Evolutionary conservation across 2,329 filamentous ascomycete genomes (phyloP), one percentile per base, ranked within the genome.

Genomic region (Clonostachys rhizophaga): DNA sequence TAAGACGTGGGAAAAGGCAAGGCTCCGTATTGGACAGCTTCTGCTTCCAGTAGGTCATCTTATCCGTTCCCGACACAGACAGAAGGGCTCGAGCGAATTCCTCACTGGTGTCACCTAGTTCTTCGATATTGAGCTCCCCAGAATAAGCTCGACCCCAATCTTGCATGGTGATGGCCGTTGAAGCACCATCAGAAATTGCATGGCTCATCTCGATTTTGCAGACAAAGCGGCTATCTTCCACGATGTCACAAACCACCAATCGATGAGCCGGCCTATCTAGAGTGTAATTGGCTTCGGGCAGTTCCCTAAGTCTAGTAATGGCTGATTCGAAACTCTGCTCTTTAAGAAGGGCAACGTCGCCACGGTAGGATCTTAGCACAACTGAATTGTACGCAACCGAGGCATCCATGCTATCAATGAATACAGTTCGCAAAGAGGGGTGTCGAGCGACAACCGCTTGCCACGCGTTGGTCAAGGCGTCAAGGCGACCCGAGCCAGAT

Each of bases 351-450:
- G 16, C 20, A 3, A 45, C 9, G 10, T 37, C 17, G 16, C n/a
- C 18, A 7, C 48, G 24, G 43, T 51, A 3, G 46, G 37, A 34
- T 10, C 4, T 30, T 30, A 30, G 4, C 9, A 30, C 24, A 30
- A 30, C 24, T 9, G 24, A 30, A 9, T 30, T 30, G 24, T 10
- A 30, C 9, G 24, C 24, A 30, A 30, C 24, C 24, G 24, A 13
- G 13, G 42, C 47, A 3, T 50, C 51, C 4, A 52, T 12, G 12
- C 43, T 48, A 3, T 50, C 50, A 4, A 56, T 9, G 34, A 60
- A 58, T 4, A 49, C 40, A 1, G 58, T 60, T 6, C 58, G 53
- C 5, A 60, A 56, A 2, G 47, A 54, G 1, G 58, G 52, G 30
- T 60, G 58, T 0, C 50, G 54, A 7, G 46, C 33, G 0, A 60